phyloP scores from a whole-genome alignment of 176 grass and related monocot species.

The Pontederia paniculata region DNA sequence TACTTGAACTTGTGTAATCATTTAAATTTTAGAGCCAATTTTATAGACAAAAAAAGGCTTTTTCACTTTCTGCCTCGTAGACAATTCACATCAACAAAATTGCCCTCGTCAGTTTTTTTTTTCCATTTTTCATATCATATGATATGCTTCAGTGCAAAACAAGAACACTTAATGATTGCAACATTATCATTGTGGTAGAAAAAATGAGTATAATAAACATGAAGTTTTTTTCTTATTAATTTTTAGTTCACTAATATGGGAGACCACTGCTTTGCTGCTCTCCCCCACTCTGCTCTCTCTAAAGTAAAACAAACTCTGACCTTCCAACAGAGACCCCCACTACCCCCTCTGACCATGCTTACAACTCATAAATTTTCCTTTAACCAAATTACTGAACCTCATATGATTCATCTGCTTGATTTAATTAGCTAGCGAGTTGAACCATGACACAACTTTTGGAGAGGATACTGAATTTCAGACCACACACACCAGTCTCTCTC shows the following conservation, averaged over 20 bases:
- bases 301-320: constrained; percentile 44
- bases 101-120: too few relatives aligned
- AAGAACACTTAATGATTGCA: background rate
- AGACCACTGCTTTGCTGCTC: background rate
- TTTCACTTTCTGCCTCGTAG: constrained; percentile 18
- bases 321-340: constrained; percentile 44
- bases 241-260: too few relatives aligned
- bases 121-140: constrained; percentile 22
- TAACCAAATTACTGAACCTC: background rate
- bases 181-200: too few relatives aligned
- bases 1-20: too few relatives aligned
- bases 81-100: constrained; percentile 28
- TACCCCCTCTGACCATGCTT: constrained; percentile 15
- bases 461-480: too few relatives aligned
- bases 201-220: too few relatives aligned
- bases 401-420: too few relatives aligned
- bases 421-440: too few relatives aligned
- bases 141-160: constrained; percentile 10
- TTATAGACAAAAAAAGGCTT: background rate
- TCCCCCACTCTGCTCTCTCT: constrained; percentile 24
- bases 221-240: too few relatives aligned
- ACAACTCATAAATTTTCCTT: constrained; percentile 25
- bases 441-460: too few relatives aligned
- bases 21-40: too few relatives aligned
- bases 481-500: constrained; percentile 14